Evolutionary conservation across 306 rosid genomes (phyloP).

Genomic region (Astragalus glycyphyllos): DNA sequence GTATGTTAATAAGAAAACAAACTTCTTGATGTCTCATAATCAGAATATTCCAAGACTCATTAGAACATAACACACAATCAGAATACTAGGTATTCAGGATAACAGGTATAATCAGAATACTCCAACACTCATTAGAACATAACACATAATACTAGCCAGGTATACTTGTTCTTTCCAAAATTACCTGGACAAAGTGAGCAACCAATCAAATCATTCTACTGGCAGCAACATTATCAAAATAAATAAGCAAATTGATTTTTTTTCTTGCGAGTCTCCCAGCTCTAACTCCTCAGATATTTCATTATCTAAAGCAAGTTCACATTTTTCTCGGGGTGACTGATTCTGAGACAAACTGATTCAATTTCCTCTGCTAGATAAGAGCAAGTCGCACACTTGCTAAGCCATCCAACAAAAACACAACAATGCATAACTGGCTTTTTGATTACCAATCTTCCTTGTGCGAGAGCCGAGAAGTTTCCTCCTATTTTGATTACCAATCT

Average conservation of each 20-base stretch:
- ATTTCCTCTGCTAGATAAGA: conserved; percentile 60
- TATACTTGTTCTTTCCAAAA: conserved; percentile 38
- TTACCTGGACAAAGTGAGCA: conserved; percentile 88
- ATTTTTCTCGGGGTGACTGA: conserved; percentile 53
- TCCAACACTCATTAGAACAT: conserved; percentile 35
- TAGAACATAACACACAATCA: conserved; percentile 23
- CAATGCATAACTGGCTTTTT: conserved; percentile 23
- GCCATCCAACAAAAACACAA: too few relatives aligned
- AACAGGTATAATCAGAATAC: too few relatives aligned
- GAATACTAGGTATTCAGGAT: too few relatives aligned
- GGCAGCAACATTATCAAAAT: conserved; percentile 67
- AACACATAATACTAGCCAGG: conserved; percentile 18
- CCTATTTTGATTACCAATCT: too few relatives aligned
- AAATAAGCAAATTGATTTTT: conserved; percentile 51
- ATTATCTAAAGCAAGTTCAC: conserved; percentile 72
- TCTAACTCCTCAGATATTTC: conserved; percentile 67
- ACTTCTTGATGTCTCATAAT: background rate
- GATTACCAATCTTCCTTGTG: too few relatives aligned
- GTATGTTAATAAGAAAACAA: conserved; percentile 13
- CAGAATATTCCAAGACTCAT: conserved; percentile 15
- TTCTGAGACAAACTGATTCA: conserved; percentile 46
- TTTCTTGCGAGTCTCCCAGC: conserved; percentile 68
- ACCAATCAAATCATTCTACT: conserved; percentile 58
- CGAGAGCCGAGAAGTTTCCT: too few relatives aligned
- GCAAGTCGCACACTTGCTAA: conserved; percentile 33